These are phyloP conservation scores for Colletotrichum camelliae DNA, from an alignment of 2,329 filamentous ascomycete species.

Conservation along the genomic window DNA sequence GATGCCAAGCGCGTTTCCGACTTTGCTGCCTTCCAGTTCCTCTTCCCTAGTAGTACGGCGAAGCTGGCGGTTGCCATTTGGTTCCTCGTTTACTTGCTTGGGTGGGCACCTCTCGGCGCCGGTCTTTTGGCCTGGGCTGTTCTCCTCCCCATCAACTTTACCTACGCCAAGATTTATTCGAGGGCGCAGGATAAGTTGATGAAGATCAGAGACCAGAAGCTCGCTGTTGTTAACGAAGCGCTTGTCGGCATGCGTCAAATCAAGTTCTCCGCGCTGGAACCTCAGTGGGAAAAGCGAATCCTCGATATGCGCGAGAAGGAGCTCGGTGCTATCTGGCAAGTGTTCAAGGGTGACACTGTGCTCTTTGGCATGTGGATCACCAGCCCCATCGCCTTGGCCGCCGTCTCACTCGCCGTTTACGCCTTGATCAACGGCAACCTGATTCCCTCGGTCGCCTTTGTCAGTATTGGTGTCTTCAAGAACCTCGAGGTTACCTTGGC, in stretches of 20 bases:
- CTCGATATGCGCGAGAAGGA: constrained; percentile 67
- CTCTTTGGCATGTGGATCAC: constrained; percentile 74
- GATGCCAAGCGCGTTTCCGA: constrained; percentile 73
- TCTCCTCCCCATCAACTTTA: constrained; percentile 72
- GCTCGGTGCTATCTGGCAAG: constrained; percentile 68
- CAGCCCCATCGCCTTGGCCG: constrained; percentile 76
- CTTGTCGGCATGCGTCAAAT: constrained; percentile 83
- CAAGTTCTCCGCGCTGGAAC: constrained; percentile 81
- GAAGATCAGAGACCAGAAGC: constrained; percentile 77
- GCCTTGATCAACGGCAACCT: constrained; percentile 67
- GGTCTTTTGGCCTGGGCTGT: constrained; percentile 69
- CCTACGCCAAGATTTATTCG: constrained; percentile 68
- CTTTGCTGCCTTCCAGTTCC: constrained; percentile 70
- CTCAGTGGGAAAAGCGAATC: constrained; percentile 77
- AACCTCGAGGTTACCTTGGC: constrained; percentile 75
- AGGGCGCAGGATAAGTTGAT: constrained; percentile 72
- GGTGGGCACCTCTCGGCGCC: constrained; percentile 71
- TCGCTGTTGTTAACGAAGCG: constrained; percentile 78
- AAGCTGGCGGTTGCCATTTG: constrained; percentile 69
- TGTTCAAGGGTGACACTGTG: constrained; percentile 68
- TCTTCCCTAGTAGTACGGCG: constrained; percentile 66
- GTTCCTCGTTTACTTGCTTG: constrained; percentile 73
- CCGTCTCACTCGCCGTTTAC: constrained; percentile 73
- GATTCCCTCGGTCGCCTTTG: constrained; percentile 78
- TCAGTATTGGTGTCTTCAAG: constrained; percentile 76